phyloP scores from a whole-genome alignment of 148 eudicot species.

The Chenopodium album region DNA sequence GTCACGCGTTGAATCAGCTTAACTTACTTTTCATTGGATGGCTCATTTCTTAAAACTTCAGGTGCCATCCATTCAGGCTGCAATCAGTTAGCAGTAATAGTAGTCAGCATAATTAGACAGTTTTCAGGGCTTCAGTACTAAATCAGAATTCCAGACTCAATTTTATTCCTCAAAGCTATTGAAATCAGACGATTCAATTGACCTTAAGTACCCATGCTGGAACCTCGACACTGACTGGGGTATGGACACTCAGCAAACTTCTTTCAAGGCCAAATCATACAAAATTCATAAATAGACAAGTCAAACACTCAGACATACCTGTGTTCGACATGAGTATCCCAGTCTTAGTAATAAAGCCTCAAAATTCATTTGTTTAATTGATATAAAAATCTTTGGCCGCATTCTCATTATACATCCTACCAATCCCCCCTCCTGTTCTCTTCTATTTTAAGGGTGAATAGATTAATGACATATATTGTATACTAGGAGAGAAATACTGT shows the following conservation, averaged over 20 bases:
- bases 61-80: slow-evolving; percentile 99
- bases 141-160: not conserved
- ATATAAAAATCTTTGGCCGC: not conserved
- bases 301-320: not conserved
- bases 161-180: not conserved
- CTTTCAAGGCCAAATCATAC: not conserved
- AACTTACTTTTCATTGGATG: slow-evolving; percentile 90
- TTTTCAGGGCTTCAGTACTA: not conserved
- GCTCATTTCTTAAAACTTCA: slow-evolving; percentile 92
- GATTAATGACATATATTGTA: not conserved
- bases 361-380: no score
- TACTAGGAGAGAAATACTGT: not conserved
- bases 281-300: not conserved
- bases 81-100: slow-evolving; percentile 30
- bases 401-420: not conserved
- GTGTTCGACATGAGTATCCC: not conserved
- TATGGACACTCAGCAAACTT: not conserved
- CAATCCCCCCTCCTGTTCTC: not conserved
- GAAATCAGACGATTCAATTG: not conserved
- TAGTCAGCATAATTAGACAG: slow-evolving; percentile 3
- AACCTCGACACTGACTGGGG: not conserved
- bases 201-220: not conserved
- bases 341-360: not conserved
- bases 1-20: not conserved
- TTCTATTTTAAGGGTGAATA: not conserved